Base-by-base conservation (phyloP, 345 rosid genomes). In the Salix suchowensis region DNA sequence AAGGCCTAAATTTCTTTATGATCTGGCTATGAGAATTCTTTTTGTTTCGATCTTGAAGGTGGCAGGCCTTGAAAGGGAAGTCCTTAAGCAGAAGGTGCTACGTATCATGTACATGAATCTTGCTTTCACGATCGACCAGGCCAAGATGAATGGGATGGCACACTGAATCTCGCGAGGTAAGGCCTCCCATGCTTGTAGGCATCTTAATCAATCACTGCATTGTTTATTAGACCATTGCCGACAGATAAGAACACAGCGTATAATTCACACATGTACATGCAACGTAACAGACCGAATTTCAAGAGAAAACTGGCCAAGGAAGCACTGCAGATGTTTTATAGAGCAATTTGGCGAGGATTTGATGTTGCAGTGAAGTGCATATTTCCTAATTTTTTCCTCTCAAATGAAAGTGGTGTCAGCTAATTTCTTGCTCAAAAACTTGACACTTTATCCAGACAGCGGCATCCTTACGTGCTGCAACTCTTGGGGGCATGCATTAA, bases 331-430 rank as follows among this genome's bases (percentile, higher is more conserved):
- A 84, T 28, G 87, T 90, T 6, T 6, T 84, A 85, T 73, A 81
- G 68, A 71, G 92, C 86, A 10, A 72, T 69, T 11, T 88, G 94
- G 91, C 62, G 91, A 79, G 91, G 94, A 40, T 39, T 82, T 15
- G 89, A 88, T 15, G 92, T 87, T n/a, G 92, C 89, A 0, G 89
- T 90, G 65, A 90, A 90, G 75, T 83, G 91, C 86, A 77, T 88
- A 64, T 74, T 19, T 81, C 88, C 87, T 1, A 78, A 80, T 67
- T 86, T 85, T 74, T 88, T 88, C 79, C 55, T 11, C 13, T 8
- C 69, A 4, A 89, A 86, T 64, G 90, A 84, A 9, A 79, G 68
- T 0, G 86, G 86, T 0, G 71, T 71, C 0, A 24, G 78, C 4
- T 87, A 24, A 24, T 24, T 85, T 78, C 86, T 88, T 13, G 88